Conservation (phyloP, 768 basidiomycete genomes). For the Boletus reticuloceps region DNA sequence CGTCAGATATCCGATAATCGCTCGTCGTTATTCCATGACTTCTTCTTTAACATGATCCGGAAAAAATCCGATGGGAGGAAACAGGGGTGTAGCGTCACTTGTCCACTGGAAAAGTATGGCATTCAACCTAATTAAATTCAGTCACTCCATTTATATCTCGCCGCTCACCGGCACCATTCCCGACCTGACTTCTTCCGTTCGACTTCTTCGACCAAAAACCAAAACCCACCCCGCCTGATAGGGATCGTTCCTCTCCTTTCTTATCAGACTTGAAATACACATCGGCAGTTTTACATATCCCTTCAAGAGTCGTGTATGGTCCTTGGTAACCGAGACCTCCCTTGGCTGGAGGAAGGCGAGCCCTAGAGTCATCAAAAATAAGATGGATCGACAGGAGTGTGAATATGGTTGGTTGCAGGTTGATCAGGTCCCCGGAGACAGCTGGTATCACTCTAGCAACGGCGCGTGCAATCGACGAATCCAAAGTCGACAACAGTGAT, state of each 20-base stretch:
- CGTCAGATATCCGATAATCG: not conserved
- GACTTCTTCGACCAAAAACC: slow-evolving; percentile 33
- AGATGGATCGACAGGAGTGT: slow-evolving; percentile 51
- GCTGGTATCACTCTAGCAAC: slow-evolving; percentile 43
- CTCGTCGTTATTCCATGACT: not conserved
- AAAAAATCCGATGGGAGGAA: not conserved
- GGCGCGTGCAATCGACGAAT: slow-evolving; percentile 25
- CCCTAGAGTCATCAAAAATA: slow-evolving; percentile 65
- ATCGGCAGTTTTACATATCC: slow-evolving; percentile 52
- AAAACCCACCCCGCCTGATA: slow-evolving; percentile 46
- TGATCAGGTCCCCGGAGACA: slow-evolving; percentile 47
- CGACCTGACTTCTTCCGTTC: slow-evolving; percentile 26
- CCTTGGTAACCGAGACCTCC: slow-evolving; percentile 66
- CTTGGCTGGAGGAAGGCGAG: slow-evolving; percentile 48
- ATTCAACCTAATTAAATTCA: slow-evolving; percentile 17
- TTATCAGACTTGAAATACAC: slow-evolving; percentile 42
- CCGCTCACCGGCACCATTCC: slow-evolving; percentile 26
- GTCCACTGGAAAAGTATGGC: not conserved
- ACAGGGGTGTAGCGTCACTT: not conserved
- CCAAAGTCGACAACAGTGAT: slow-evolving; percentile 34
- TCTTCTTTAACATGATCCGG: not conserved
- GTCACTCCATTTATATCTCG: slow-evolving; percentile 15
- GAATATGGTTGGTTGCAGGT: slow-evolving; percentile 60
- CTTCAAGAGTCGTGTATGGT: slow-evolving; percentile 56
- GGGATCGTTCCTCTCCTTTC: slow-evolving; percentile 39